Evolutionary conservation across 192 early-diverging fungal genomes (phyloP).

Genomic region (Coemansia furcata): DNA sequence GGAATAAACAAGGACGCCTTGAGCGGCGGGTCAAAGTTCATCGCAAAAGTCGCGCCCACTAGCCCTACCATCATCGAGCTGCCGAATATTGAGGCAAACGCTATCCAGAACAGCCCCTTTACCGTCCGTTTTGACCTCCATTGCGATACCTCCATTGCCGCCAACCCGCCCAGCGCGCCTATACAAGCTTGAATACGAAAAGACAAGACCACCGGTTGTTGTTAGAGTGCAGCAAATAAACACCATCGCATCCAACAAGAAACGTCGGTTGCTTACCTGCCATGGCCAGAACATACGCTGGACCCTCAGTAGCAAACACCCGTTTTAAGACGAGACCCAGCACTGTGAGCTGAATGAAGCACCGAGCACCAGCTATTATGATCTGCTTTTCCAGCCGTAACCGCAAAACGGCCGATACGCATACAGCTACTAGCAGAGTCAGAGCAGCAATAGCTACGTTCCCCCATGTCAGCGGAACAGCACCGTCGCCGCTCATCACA

Average conservation of each 20-base stretch:
- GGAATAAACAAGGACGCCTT: conserved; percentile 76
- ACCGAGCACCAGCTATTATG: conserved; percentile 68
- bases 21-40: conserved; percentile 67
- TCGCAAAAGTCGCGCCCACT: conserved; percentile 56
- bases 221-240: neutral
- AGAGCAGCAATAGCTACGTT: conserved; percentile 42
- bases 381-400: conserved; percentile 51
- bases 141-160: conserved; percentile 43
- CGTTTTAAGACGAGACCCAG: conserved; percentile 70
- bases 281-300: conserved; percentile 58
- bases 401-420: conserved; percentile 23
- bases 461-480: conserved; percentile 32
- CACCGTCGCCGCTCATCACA: neutral
- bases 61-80: conserved; percentile 24
- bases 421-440: conserved; percentile 32
- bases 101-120: conserved; percentile 68
- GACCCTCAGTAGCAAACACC: conserved; percentile 61
- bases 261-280: conserved; percentile 25
- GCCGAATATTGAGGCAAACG: conserved; percentile 51
- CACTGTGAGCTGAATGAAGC: conserved; percentile 75
- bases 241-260: neutral
- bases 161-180: conserved; percentile 46
- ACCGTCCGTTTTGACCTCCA: conserved; percentile 66
- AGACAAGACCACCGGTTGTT: neutral
- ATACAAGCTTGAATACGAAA: neutral